These are phyloP conservation scores for Lachancea lanzarotensis DNA, from an alignment of 805 yeast species.

Conservation along the genomic window DNA sequence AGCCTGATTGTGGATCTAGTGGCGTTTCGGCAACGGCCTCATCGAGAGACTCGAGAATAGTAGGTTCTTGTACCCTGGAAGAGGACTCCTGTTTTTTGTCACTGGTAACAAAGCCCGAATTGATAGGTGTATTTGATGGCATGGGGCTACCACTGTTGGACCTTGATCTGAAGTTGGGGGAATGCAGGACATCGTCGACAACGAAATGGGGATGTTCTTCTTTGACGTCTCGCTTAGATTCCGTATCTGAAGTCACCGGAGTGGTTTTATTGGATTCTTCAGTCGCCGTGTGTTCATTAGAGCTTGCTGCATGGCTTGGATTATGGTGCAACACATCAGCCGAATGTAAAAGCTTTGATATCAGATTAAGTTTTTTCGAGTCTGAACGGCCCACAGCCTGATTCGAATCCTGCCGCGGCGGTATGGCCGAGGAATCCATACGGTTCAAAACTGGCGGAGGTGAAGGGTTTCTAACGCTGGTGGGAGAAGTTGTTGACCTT, in stretches of 20 bases:
- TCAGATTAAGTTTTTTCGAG: slow-evolving; percentile 18
- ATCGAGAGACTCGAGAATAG: slow-evolving; percentile 1
- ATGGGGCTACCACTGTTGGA: slow-evolving; percentile 19
- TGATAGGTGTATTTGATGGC: slow-evolving; percentile 11
- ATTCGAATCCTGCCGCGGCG: slow-evolving; percentile 1
- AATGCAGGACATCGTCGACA: slow-evolving; percentile 23
- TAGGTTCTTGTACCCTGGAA: slow-evolving; percentile 6
- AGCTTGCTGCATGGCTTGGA: background rate
- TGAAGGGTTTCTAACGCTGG: slow-evolving; percentile 58
- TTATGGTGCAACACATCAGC: slow-evolving; percentile 8
- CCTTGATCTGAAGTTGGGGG: slow-evolving; percentile 17
- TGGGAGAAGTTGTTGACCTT: slow-evolving; percentile 35
- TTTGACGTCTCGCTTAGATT: slow-evolving; percentile 2
- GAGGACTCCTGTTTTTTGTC: slow-evolving; percentile 6
- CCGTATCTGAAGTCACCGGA: slow-evolving; percentile 2
- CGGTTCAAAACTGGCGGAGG: slow-evolving; percentile 57
- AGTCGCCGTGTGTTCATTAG: slow-evolving; percentile 1
- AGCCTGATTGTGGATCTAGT: slow-evolving; percentile 1
- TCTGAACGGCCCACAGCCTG: slow-evolving; percentile 15
- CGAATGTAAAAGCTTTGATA: slow-evolving; percentile 9
- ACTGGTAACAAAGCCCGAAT: slow-evolving; percentile 4
- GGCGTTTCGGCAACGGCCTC: slow-evolving; percentile 3
- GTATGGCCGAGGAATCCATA: background rate
- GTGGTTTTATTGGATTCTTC: slow-evolving; percentile 3
- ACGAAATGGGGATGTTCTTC: slow-evolving; percentile 75